phyloP scores from a whole-genome alignment of 805 yeast genomes.

The Hanseniaspora thailandica region DNA sequence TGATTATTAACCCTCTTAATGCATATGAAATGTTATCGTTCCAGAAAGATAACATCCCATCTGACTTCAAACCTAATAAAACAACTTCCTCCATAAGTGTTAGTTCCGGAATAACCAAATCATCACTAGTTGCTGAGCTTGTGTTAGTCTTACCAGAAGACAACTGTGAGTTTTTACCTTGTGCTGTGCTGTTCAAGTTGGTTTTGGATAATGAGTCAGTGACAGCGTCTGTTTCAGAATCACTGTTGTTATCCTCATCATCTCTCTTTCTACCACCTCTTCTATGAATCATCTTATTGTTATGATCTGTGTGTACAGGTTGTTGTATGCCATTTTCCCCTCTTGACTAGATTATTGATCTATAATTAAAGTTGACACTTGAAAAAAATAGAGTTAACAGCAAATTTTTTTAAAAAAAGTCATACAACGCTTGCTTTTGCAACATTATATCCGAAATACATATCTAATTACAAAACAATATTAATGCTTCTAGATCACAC shows the following conservation, averaged over 20 bases:
- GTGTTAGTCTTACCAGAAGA: constrained; percentile 48
- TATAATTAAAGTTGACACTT: background rate
- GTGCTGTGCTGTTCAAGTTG: constrained; percentile 8
- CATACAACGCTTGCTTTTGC: background rate
- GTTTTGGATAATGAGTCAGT: background rate
- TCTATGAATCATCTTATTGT: constrained; percentile 14
- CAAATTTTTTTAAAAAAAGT: background rate
- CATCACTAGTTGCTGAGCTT: constrained; percentile 27
- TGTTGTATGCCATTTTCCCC: constrained; percentile 20
- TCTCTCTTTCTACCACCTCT: constrained; percentile 18
- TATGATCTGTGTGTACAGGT: background rate
- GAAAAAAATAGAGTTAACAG: background rate
- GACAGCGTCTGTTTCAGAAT: constrained; percentile 2
- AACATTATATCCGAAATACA: constrained; percentile 40
- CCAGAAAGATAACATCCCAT: constrained; percentile 95
- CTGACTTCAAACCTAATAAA: constrained; percentile 87
- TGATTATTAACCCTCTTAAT: constrained; percentile 79
- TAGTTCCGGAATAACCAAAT: constrained; percentile 42
- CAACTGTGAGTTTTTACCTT: background rate
- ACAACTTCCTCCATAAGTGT: constrained; percentile 96
- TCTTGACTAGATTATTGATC: background rate
- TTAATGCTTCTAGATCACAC: constrained; percentile 32
- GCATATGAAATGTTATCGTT: constrained; percentile 96
- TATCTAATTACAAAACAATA: too few species aligned
- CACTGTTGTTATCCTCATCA: constrained; percentile 19